Evolutionary conservation across 345 rosid species (phyloP).

Genomic region (Brassica juncea): DNA sequence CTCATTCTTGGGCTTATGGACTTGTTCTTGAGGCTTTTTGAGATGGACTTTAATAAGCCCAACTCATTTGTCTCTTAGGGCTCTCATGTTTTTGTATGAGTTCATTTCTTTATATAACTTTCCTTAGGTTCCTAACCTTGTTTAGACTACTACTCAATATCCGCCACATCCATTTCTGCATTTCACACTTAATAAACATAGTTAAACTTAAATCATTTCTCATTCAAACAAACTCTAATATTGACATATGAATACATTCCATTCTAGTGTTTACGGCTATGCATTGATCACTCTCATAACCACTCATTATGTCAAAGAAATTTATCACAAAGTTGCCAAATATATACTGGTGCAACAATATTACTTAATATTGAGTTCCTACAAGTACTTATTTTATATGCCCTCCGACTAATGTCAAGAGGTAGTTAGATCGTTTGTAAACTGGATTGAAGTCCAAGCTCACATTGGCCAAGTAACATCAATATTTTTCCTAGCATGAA

Average conservation of each 20-base stretch:
- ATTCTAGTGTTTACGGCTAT: neutral
- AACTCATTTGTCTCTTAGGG: too few species aligned
- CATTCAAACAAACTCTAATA: neutral
- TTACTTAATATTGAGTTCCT: neutral
- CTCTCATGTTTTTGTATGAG: neutral
- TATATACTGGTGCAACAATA: neutral
- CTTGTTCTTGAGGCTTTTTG: too few species aligned
- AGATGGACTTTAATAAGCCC: too few species aligned
- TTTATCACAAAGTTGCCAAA: neutral
- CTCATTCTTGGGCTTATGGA: too few species aligned
- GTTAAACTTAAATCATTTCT: neutral
- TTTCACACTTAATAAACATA: neutral
- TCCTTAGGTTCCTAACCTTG: neutral
- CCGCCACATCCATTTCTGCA: neutral
- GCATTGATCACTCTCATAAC: neutral
- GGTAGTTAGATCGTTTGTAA: neutral
- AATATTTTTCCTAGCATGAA: too few species aligned
- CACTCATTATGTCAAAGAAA: neutral
- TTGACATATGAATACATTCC: neutral
- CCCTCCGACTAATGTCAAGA: neutral
- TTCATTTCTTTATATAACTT: neutral
- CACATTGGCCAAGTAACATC: too few species aligned
- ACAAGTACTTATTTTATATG: neutral
- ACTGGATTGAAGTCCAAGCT: neutral
- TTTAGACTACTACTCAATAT: neutral